These are phyloP conservation scores for Willaertia magna DNA, from an alignment of 208 protist genomes.

Conservation along the genomic window DNA sequence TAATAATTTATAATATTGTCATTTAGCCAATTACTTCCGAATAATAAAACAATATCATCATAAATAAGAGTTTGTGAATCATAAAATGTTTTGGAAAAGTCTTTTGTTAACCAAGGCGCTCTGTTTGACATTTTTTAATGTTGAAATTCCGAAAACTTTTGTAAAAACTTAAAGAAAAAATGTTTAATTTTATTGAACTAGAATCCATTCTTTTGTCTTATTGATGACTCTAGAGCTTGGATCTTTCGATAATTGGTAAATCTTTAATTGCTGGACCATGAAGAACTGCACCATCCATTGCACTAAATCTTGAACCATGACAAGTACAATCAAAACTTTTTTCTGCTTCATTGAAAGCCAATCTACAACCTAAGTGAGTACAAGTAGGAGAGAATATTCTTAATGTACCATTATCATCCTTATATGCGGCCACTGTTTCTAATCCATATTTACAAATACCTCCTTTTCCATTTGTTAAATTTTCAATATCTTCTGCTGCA, in stretches of 20 bases:
- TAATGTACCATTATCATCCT: not conserved
- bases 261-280: not conserved
- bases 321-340: not conserved
- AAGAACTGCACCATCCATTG: not conserved
- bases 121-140: too few species aligned
- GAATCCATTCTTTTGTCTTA: too few species aligned
- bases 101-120: not conserved
- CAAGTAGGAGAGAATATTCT: not conserved
- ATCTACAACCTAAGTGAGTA: not conserved
- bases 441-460: not conserved
- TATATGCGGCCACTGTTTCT: not conserved
- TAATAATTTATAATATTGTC: constrained; percentile 1
- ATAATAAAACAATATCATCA: not conserved
- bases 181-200: too few species aligned
- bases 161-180: too few species aligned
- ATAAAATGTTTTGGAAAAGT: not conserved
- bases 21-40: not conserved
- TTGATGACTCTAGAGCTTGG: too few species aligned
- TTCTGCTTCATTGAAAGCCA: not conserved
- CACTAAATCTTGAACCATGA: not conserved
- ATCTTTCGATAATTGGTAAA: too few species aligned
- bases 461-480: not conserved
- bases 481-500: not conserved
- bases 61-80: not conserved
- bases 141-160: too few species aligned